Conservation (phyloP, 306 rosid genomes). For the Quillaja saponaria region DNA sequence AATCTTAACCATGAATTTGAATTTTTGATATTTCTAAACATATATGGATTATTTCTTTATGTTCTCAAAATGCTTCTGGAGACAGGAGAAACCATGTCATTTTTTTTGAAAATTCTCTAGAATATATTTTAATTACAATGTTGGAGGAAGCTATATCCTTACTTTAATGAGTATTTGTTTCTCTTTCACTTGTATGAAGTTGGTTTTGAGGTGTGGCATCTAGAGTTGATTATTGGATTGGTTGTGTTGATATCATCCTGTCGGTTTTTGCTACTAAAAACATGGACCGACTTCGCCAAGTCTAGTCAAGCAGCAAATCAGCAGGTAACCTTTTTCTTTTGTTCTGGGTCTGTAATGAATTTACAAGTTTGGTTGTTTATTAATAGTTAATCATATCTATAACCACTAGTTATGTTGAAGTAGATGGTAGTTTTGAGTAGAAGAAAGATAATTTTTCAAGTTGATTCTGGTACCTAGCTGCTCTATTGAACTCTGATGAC, state of each 20-base stretch:
- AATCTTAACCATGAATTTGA: constrained; percentile 22
- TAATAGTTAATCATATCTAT: no score
- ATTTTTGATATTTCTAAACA: neutral
- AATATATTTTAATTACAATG: no score
- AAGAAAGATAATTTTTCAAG: no score
- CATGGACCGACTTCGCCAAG: constrained; percentile 86
- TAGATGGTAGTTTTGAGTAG: no score
- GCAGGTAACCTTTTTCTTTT: no score
- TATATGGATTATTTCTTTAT: constrained; percentile 15
- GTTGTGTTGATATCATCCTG: constrained; percentile 68
- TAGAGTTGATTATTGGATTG: constrained; percentile 79
- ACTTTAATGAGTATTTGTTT: constrained; percentile 12
- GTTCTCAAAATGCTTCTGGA: neutral
- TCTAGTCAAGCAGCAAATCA: constrained; percentile 87
- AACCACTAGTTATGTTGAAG: no score
- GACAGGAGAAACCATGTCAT: no score
- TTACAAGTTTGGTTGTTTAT: no score
- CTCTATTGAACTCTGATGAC: constrained; percentile 30
- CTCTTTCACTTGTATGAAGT: constrained; percentile 47
- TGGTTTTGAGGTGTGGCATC: constrained; percentile 90
- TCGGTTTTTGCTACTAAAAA: constrained; percentile 67
- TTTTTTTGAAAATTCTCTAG: no score
- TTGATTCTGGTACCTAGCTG: constrained; percentile 6
- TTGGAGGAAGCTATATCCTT: constrained; percentile 7
- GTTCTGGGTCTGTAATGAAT: no score